These are phyloP conservation scores for Rhodomyrtus psidioides DNA, from an alignment of 441 rosid genomes.

Conservation along the genomic window DNA sequence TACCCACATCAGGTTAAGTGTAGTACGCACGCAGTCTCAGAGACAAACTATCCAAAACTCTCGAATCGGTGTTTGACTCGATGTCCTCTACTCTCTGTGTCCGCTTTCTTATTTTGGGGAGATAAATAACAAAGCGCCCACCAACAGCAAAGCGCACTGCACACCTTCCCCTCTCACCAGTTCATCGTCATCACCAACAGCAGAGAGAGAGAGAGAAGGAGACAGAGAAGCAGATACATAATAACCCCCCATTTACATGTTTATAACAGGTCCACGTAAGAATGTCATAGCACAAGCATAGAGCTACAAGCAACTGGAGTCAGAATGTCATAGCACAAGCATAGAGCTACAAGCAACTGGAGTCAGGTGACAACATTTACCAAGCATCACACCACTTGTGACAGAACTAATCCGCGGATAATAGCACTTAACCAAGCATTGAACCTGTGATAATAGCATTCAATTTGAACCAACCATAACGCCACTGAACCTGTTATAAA, in stretches of 20 bases:
- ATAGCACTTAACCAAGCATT: background rate
- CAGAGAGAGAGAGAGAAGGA: background rate
- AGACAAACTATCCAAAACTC: background rate
- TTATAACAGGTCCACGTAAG: background rate
- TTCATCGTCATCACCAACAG: background rate
- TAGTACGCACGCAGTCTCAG: background rate
- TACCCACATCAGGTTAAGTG: background rate
- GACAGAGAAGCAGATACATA: background rate
- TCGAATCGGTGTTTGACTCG: background rate
- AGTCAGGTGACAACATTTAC: background rate
- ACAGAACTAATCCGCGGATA: background rate
- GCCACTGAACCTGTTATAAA: too few species aligned
- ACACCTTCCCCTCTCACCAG: background rate
- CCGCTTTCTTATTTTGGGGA: too few species aligned
- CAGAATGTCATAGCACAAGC: background rate
- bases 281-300: background rate
- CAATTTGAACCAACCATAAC: too few species aligned
- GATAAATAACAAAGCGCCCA: too few species aligned
- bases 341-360: background rate
- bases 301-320: background rate
- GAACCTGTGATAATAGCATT: too few species aligned
- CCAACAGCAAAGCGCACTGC: too few species aligned
- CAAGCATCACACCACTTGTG: background rate
- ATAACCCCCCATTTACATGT: background rate
- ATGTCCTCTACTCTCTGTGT: background rate